Base-by-base conservation (phyloP, 2,329 filamentous ascomycete genomes). In the Colletotrichum tofieldiae region DNA sequence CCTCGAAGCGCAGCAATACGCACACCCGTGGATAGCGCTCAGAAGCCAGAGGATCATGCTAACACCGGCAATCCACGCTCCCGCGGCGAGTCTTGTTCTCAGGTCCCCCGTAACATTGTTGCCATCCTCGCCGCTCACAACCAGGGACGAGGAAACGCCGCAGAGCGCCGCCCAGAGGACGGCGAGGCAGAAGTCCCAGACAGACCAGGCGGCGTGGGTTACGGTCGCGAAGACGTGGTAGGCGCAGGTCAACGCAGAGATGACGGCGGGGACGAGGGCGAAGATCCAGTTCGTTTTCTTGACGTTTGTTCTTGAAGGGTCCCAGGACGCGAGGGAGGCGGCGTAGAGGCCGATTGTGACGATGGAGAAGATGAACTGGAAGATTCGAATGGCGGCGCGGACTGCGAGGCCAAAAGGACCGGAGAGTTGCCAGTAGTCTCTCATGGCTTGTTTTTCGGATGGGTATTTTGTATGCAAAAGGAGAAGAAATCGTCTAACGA, bases 361-460 rank as follows among this genome's bases (percentile, higher is more conserved):
- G 37, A 71, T 60, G 8, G 71, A 35, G 67, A 73, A 54, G 62
- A 67, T 20, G 52, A 73, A 73, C n/a, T 71, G 67, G n/a, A 73
- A 37, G 52, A 62, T 67, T 20, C 67, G 67, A 16, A 73, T 43
- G 43, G 45, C 26, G 29, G 67, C 63, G 43, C 67, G 67, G 35
- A 59, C 63, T 20, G 59, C 39, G 18, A 73, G 62, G 37, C 71
- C 67, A 29, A 65, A 71, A 45, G 63, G 49, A 18, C 71, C 67
- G 14, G 56, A 66, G 4, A 71, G 68, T 23, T 65, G 45, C 67
- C 71, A 73, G 26, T 73, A 73, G 56, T 70, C 67, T 67, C 47
- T 67, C 49, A 62, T 71, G 37, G 16, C 16, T 51, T 55, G 12
- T 37, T 18, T n/a, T 11, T 29, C 39, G n/a, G 18, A 14, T 20